phyloP scores from a whole-genome alignment of 257 asterid species.

The Solanum arcanum region DNA sequence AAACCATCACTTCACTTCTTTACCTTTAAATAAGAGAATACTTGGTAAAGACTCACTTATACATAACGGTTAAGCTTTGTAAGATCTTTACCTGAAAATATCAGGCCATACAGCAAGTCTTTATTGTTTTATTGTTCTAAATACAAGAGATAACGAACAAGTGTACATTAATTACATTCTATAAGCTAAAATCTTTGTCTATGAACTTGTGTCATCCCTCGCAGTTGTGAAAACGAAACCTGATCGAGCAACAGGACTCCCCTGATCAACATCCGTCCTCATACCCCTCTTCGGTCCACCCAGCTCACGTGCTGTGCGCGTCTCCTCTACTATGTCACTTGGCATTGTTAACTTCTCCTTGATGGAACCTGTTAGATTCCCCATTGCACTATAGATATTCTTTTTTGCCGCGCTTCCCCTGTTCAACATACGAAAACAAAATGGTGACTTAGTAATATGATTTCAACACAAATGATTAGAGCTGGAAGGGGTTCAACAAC shows the following conservation, averaged over 20 bases:
- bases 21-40: too few species aligned
- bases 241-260: background rate
- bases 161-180: background rate
- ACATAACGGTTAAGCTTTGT: background rate
- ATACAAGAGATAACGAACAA: background rate
- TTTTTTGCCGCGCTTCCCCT: conserved; percentile 10
- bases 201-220: background rate
- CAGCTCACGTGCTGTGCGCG: background rate
- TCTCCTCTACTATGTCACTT: conserved; percentile 1
- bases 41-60: too few species aligned
- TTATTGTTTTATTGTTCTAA: background rate
- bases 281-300: conserved; percentile 4
- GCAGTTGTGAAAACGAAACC: background rate
- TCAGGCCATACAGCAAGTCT: background rate
- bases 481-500: background rate
- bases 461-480: background rate
- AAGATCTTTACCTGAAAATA: background rate
- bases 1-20: too few species aligned
- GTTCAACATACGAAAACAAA: background rate
- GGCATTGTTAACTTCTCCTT: conserved; percentile 17
- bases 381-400: conserved; percentile 8
- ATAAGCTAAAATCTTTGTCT: background rate
- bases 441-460: background rate
- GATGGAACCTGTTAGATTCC: background rate
- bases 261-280: background rate